A percentile compares a stretch with the other conserved stretches of the same genome.
These are phyloP conservation scores for Kuraishia piskuri DNA, from an alignment of 805 yeast species.

Conservation along the genomic window DNA sequence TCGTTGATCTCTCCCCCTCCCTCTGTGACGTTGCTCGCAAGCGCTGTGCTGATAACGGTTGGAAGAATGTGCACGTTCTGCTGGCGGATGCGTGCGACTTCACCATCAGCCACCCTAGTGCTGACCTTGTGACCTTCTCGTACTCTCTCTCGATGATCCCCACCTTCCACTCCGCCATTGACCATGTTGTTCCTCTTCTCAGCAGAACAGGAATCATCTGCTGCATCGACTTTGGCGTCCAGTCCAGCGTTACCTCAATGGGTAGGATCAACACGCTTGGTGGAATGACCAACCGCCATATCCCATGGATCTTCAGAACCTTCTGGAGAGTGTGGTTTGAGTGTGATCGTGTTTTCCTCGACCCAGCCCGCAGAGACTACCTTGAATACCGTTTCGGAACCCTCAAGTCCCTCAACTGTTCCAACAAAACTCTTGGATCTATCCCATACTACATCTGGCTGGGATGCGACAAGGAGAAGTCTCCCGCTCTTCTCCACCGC, in stretches of 20 bases:
- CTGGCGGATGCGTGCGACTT: conserved; percentile 75
- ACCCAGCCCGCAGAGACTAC: conserved; percentile 74
- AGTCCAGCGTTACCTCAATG: conserved; percentile 50
- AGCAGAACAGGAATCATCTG: conserved; percentile 55
- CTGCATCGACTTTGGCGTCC: conserved; percentile 77
- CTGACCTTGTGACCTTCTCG: conserved; percentile 72
- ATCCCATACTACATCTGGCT: conserved; percentile 83
- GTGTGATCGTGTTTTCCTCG: conserved; percentile 71
- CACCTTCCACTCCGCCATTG: conserved; percentile 69
- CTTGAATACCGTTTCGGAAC: conserved; percentile 80
- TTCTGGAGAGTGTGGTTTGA: conserved; percentile 90
- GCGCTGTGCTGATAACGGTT: conserved; percentile 39
- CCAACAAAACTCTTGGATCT: conserved; percentile 56
- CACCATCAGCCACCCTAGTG: conserved; percentile 37
- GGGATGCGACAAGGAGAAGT: conserved; percentile 57
- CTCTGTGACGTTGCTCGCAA: conserved; percentile 63
- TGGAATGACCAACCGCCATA: conserved; percentile 62
- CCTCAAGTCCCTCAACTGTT: conserved; percentile 60
- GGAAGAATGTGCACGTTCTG: conserved; percentile 56
- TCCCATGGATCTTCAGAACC: conserved; percentile 68
- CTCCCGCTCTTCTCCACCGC: conserved; percentile 39
- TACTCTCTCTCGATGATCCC: conserved; percentile 85
- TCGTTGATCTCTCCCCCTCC: conserved; percentile 72
- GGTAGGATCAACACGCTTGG: conserved; percentile 72
- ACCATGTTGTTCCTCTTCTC: conserved; percentile 47